phyloP scores from a whole-genome alignment of 768 basidiomycete genomes.

The Podaxis sp. region DNA sequence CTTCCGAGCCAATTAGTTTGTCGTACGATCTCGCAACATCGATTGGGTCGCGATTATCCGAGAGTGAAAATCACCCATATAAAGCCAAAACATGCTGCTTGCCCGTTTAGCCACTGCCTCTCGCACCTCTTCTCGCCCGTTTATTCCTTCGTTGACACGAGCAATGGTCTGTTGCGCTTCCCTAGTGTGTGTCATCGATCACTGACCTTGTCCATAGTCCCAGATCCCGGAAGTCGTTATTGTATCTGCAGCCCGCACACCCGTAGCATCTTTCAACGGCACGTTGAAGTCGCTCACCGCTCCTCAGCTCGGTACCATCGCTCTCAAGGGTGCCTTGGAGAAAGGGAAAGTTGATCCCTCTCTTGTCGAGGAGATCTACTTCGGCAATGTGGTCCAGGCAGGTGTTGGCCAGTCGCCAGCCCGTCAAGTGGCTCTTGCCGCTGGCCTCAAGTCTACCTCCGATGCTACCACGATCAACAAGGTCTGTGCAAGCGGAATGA shows the following conservation, averaged over 20 bases:
- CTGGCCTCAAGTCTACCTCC: conserved; percentile 81
- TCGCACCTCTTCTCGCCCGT: conserved; percentile 38
- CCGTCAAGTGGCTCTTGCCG: conserved; percentile 88
- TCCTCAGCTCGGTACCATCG: conserved; percentile 84
- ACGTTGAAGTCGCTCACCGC: conserved; percentile 85
- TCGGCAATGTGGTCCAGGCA: conserved; percentile 97
- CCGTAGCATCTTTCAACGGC: conserved; percentile 92
- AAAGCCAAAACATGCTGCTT: conserved; percentile 38
- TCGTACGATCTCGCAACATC: conserved; percentile 38
- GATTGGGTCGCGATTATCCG: conserved; percentile 26
- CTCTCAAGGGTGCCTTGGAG: conserved; percentile 87
- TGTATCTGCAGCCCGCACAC: conserved; percentile 90
- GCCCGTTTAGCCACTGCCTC: conserved; percentile 40
- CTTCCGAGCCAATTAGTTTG: conserved; percentile 21
- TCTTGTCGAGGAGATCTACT: conserved; percentile 91
- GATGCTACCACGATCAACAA: conserved; percentile 99
- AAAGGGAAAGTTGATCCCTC: conserved; percentile 78
- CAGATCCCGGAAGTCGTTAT: conserved; percentile 83
- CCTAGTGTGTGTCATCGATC: conserved; percentile 1
- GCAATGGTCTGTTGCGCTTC: conserved; percentile 45
- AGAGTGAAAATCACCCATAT: conserved; percentile 18
- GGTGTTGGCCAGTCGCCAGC: conserved; percentile 98
- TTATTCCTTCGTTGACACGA: conserved; percentile 39
- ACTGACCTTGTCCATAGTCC: conserved; percentile 9
- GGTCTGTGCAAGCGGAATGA: conserved; percentile 97